A percentile compares a stretch with the other conserved stretches of the same genome.
These are phyloP conservation scores for Kodamaea sagamina DNA, from an alignment of 805 yeast species.

Conservation along the genomic window DNA sequence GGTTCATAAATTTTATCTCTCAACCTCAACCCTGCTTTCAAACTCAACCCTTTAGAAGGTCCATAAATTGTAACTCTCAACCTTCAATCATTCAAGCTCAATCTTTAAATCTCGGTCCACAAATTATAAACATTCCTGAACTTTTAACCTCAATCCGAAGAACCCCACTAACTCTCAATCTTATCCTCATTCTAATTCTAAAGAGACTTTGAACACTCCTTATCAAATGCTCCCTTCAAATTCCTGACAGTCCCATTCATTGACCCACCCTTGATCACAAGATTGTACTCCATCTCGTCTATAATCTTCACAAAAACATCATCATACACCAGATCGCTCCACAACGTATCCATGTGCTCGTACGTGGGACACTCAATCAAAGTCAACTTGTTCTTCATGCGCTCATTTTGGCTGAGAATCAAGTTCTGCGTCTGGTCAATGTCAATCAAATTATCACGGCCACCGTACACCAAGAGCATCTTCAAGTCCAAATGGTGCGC, in stretches of 20 bases:
- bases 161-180: background rate
- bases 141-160: too few relatives aligned
- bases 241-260: conserved; percentile 8
- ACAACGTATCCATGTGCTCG: conserved; percentile 37
- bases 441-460: conserved; percentile 31
- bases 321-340: conserved; percentile 30
- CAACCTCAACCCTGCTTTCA: too few relatives aligned
- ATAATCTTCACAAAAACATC: conserved; percentile 26
- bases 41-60: too few relatives aligned
- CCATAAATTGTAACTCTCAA: too few relatives aligned
- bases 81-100: too few relatives aligned
- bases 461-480: conserved; percentile 32
- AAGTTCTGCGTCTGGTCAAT: conserved; percentile 25
- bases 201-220: conserved; percentile 2
- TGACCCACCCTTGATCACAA: conserved; percentile 1
- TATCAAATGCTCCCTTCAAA: conserved; percentile 8
- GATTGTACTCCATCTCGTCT: conserved; percentile 11
- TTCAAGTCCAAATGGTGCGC: conserved; percentile 31
- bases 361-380: conserved; percentile 25
- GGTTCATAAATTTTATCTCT: too few relatives aligned
- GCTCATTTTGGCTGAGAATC: conserved; percentile 26
- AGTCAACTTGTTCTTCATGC: conserved; percentile 25
- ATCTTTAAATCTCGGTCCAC: too few relatives aligned
- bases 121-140: too few relatives aligned
- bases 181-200: background rate